Evolutionary conservation across 257 asterid species (phyloP).

Genomic region (Asclepias syriaca): DNA sequence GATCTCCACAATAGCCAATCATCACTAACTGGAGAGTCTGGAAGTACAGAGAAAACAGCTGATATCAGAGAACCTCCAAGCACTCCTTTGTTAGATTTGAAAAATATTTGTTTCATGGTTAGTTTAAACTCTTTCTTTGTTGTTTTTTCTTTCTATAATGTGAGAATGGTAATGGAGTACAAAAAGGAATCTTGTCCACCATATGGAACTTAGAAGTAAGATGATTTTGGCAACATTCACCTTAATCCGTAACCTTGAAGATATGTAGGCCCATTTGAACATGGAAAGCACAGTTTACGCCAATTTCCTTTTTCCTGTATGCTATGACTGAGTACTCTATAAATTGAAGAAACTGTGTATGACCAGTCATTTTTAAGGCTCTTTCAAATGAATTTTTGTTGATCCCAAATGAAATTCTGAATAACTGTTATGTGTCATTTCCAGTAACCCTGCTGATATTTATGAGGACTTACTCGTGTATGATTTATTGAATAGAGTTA

Average conservation of each 20-base stretch:
- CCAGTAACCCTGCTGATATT: neutral
- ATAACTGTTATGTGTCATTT: neutral
- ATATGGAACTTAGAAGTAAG: neutral
- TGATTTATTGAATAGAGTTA: neutral
- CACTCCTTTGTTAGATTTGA: slow-evolving; percentile 24
- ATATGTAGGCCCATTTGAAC: neutral
- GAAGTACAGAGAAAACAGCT: slow-evolving; percentile 20
- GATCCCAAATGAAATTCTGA: neutral
- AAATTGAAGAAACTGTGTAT: neutral
- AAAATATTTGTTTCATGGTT: slow-evolving; percentile 25
- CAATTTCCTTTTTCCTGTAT: neutral
- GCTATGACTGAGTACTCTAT: neutral
- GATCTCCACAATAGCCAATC: slow-evolving; percentile 17
- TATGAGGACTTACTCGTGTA: neutral
- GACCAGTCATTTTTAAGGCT: neutral
- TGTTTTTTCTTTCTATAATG: neutral
- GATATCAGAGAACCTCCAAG: slow-evolving; percentile 14
- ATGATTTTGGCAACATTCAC: neutral
- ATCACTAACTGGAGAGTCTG: slow-evolving; percentile 24
- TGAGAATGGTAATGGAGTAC: neutral
- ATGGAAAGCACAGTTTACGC: neutral
- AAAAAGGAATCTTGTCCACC: neutral
- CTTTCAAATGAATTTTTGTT: neutral
- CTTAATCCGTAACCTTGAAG: neutral
- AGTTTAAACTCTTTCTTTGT: neutral